Evolutionary conservation across 1,284 basidiomycete species (phyloP).

Genomic region (Taiwanofungus camphoratus): DNA sequence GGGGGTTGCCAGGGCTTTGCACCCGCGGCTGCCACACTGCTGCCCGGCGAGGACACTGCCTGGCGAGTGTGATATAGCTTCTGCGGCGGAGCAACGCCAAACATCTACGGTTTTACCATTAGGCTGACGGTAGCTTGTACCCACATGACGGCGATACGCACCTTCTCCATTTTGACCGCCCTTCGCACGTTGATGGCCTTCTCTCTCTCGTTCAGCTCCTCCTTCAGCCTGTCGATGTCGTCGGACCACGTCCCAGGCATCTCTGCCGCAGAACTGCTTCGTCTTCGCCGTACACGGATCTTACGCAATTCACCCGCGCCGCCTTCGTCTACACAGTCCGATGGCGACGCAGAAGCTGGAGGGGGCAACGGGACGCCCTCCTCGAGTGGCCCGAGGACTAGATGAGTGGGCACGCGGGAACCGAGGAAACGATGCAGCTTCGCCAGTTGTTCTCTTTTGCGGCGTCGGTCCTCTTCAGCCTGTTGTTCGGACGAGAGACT

Average conservation of each 20-base stretch:
- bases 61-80: constrained; percentile 60
- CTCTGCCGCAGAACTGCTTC: constrained; percentile 51
- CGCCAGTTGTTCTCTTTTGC: constrained; percentile 67
- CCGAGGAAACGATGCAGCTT: constrained; percentile 79
- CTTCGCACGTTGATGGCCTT: constrained; percentile 73
- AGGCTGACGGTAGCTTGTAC: background rate
- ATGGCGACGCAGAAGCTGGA: constrained; percentile 17
- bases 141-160: constrained; percentile 26
- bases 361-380: constrained; percentile 39
- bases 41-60: constrained; percentile 32
- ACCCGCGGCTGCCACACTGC: constrained; percentile 14
- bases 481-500: constrained; percentile 45
- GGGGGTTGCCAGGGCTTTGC: constrained; percentile 1
- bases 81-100: constrained; percentile 73
- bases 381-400: constrained; percentile 50
- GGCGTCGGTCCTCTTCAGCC: constrained; percentile 54
- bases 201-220: constrained; percentile 61
- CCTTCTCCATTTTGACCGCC: constrained; percentile 82
- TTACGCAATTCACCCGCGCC: constrained; percentile 24
- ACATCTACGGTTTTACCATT: constrained; percentile 45
- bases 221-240: constrained; percentile 56
- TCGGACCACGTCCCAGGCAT: constrained; percentile 41
- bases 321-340: constrained; percentile 17
- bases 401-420: constrained; percentile 63
- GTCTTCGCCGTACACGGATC: constrained; percentile 42